A percentile compares a stretch with the other conserved stretches of the same genome.
phyloP scores from a whole-genome alignment of 202 grass and related monocot genomes.

The Digitaria exilis region DNA sequence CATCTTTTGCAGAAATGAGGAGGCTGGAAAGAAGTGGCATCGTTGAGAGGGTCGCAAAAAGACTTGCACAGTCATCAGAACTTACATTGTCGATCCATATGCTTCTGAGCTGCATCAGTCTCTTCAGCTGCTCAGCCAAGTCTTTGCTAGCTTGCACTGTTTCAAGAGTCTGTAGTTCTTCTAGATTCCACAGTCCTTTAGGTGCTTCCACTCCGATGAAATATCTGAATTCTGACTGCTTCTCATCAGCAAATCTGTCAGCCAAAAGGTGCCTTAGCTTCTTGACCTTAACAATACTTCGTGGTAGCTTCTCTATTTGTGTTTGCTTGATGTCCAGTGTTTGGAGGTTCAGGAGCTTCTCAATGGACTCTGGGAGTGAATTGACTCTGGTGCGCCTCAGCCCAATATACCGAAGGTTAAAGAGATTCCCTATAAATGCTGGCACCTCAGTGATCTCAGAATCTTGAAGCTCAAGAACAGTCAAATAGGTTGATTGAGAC shows the following conservation, averaged over 20 bases:
- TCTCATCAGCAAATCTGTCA: slow-evolving; percentile 18
- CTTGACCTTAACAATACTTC: slow-evolving; percentile 33
- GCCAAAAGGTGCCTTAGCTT: slow-evolving; percentile 49
- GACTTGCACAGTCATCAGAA: slow-evolving; percentile 10
- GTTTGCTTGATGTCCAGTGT: slow-evolving; percentile 51
- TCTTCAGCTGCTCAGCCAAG: slow-evolving; percentile 26
- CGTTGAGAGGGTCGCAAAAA: slow-evolving; percentile 39
- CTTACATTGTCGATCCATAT: slow-evolving; percentile 19
- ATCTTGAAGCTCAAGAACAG: slow-evolving; percentile 41
- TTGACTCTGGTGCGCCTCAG: slow-evolving; percentile 45
- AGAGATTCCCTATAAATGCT: slow-evolving; percentile 35
- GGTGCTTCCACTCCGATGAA: slow-evolving; percentile 29
- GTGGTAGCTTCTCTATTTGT: slow-evolving; percentile 48
- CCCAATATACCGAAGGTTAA: slow-evolving; percentile 58
- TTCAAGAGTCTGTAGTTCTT: slow-evolving; percentile 55
- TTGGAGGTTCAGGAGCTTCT: slow-evolving; percentile 43
- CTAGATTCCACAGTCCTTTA: slow-evolving; percentile 27
- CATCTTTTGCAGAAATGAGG: background rate
- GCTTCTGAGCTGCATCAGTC: slow-evolving; percentile 32
- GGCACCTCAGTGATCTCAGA: slow-evolving; percentile 30
- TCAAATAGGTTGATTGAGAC: slow-evolving; percentile 23
- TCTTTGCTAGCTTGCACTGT: slow-evolving; percentile 33
- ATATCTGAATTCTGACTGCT: slow-evolving; percentile 13
- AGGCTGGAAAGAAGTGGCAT: slow-evolving; percentile 13
- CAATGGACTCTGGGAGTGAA: slow-evolving; percentile 40